phyloP scores from a whole-genome alignment of 192 early-diverging fungal species.

The Entrophospora sp. region DNA sequence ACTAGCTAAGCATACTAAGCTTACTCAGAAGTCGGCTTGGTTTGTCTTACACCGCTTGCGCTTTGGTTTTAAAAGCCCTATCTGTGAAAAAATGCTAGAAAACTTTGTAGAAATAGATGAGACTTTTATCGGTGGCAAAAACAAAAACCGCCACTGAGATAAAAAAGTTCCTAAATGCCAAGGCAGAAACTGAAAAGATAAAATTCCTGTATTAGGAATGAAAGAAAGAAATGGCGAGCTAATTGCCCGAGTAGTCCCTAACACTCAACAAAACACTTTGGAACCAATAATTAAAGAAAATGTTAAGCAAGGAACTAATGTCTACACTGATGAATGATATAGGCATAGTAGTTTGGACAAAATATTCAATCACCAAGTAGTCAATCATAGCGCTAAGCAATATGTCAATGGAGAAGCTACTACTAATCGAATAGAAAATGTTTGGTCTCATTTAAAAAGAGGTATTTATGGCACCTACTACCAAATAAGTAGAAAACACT shows the following conservation, averaged over 20 bases:
- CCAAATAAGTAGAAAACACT: no score
- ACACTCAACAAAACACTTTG: no score
- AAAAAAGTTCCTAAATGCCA: neutral
- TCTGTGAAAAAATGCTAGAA: constrained; percentile 1
- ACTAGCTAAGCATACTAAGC: neutral
- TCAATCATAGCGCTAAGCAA: no score
- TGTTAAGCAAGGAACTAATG: no score
- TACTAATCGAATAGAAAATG: no score
- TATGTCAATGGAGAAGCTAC: no score
- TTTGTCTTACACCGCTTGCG: neutral
- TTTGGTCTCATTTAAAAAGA: no score
- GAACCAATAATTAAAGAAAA: no score
- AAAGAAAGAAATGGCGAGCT: neutral
- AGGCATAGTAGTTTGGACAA: no score
- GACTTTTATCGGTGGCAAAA: neutral
- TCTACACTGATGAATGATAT: no score
- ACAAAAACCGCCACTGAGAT: neutral
- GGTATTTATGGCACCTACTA: no score
- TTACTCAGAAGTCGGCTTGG: neutral
- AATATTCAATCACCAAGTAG: no score
- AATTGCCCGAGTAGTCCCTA: neutral
- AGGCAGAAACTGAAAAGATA: neutral
- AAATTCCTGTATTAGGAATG: constrained; percentile 7
- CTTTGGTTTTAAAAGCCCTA: neutral
- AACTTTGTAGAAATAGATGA: neutral